Conservation (phyloP, 2,329 filamentous ascomycete species). For the Fusarium armeniacum region DNA sequence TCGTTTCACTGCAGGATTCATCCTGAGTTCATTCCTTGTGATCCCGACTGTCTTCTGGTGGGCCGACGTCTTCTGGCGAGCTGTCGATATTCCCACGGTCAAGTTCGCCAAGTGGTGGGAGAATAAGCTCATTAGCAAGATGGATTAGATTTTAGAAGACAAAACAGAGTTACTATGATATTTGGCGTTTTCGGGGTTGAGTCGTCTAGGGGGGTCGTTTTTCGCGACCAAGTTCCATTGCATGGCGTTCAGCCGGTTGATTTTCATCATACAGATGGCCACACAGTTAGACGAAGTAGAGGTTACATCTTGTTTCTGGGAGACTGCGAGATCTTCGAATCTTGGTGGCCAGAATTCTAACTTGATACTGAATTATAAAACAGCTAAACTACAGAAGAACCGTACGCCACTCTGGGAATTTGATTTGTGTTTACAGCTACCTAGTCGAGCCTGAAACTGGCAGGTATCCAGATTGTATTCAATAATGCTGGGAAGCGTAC, state of each 20-base stretch:
- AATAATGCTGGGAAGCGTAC: neutral
- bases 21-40: slow-evolving; percentile 62
- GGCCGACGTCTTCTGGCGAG: slow-evolving; percentile 69
- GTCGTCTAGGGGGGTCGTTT: slow-evolving; percentile 12
- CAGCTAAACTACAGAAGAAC: slow-evolving; percentile 9
- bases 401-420: neutral
- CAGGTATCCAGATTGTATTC: neutral
- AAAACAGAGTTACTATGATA: slow-evolving; percentile 16
- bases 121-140: slow-evolving; percentile 56
- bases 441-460: neutral
- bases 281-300: slow-evolving; percentile 10
- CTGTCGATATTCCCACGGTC: slow-evolving; percentile 69
- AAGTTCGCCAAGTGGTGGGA: slow-evolving; percentile 70
- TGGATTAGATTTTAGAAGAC: slow-evolving; percentile 33
- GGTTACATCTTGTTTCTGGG: slow-evolving; percentile 1
- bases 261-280: slow-evolving; percentile 24
- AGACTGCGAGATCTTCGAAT: slow-evolving; percentile 6
- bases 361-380: slow-evolving; percentile 7
- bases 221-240: slow-evolving; percentile 6
- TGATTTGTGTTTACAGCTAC: neutral
- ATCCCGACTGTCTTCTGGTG: slow-evolving; percentile 67
- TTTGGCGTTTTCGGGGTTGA: slow-evolving; percentile 24
- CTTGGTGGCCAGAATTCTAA: slow-evolving; percentile 3
- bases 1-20: slow-evolving; percentile 63
- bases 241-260: slow-evolving; percentile 38